A percentile compares a stretch with the other conserved stretches of the same genome.
These are phyloP conservation scores for Botrytis paeoniae DNA, from an alignment of 2,329 filamentous ascomycete species.

Conservation along the genomic window DNA sequence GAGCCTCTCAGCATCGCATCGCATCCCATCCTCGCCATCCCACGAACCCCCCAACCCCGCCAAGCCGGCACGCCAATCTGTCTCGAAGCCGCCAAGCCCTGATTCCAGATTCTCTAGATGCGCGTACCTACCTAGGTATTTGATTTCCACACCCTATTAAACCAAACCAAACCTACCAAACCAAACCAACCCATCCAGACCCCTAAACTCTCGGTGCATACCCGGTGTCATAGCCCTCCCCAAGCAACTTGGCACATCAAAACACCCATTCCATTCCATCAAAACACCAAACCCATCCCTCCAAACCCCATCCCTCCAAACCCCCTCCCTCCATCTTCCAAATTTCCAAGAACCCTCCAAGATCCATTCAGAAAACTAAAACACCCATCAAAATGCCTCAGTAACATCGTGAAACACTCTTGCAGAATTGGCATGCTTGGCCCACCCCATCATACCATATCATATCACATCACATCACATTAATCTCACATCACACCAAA, in stretches of 20 bases:
- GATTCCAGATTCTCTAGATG: neutral
- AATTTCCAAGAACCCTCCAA: neutral
- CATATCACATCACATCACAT: neutral
- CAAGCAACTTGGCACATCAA: conserved; percentile 16
- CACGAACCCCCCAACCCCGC: neutral
- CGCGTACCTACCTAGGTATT: too few species aligned
- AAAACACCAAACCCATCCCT: too few species aligned
- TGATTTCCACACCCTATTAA: too few species aligned
- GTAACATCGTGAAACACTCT: conserved; percentile 8
- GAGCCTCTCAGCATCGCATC: neutral
- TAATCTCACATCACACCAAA: neutral
- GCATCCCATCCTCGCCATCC: too few species aligned
- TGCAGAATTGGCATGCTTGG: conserved; percentile 16
- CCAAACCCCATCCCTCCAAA: too few species aligned
- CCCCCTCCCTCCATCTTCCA: too few species aligned
- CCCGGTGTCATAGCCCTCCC: neutral
- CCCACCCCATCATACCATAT: neutral
- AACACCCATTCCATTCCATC: neutral
- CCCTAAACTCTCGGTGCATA: neutral
- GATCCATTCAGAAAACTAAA: neutral
- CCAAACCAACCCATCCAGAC: neutral
- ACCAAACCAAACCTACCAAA: too few species aligned
- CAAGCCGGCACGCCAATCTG: conserved; percentile 5
- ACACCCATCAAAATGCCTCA: neutral
- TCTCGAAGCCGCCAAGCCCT: neutral